A percentile compares a stretch with the other conserved stretches of the same genome.
phyloP scores from a whole-genome alignment of 768 basidiomycete species.

The Collybiopsis confluens region DNA sequence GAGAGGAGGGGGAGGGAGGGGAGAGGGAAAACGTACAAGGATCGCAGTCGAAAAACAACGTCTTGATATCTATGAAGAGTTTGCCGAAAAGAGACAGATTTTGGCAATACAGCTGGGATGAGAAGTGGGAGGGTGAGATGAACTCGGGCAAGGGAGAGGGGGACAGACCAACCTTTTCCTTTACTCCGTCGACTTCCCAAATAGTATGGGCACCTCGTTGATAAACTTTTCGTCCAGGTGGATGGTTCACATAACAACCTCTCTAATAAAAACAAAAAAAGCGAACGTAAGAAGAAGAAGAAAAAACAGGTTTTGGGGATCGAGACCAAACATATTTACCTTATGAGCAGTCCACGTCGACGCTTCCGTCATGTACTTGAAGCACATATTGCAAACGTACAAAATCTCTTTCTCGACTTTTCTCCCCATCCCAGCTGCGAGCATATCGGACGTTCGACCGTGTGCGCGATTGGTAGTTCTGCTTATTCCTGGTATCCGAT shows the following conservation, averaged over 20 bases:
- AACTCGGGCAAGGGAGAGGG: background rate
- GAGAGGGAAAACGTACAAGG: slow-evolving; percentile 53
- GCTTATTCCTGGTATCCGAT: slow-evolving; percentile 46
- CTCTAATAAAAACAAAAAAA: slow-evolving; percentile 38
- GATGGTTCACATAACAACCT: slow-evolving; percentile 61
- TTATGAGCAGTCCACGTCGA: slow-evolving; percentile 66
- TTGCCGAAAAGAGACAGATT: slow-evolving; percentile 95
- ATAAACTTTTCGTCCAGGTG: slow-evolving; percentile 89
- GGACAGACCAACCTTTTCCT: slow-evolving; percentile 68
- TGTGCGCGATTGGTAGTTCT: slow-evolving; percentile 55
- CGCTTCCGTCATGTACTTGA: slow-evolving; percentile 91
- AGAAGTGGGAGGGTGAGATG: slow-evolving; percentile 2
- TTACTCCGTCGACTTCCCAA: slow-evolving; percentile 92
- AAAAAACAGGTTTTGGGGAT: too few relatives aligned
- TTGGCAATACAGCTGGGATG: slow-evolving; percentile 94
- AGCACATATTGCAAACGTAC: slow-evolving; percentile 91
- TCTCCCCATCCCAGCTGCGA: slow-evolving; percentile 54
- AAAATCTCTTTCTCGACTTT: slow-evolving; percentile 48
- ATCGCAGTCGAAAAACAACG: slow-evolving; percentile 86
- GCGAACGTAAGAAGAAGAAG: too few relatives aligned
- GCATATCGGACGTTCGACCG: slow-evolving; percentile 69
- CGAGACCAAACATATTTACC: slow-evolving; percentile 34
- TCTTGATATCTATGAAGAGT: slow-evolving; percentile 98
- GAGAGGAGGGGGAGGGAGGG: slow-evolving; percentile 1
- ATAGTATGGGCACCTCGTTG: slow-evolving; percentile 85